Evolutionary conservation across 2,329 filamentous ascomycete genomes (phyloP).

Genomic region (Aspergillus calidoustus): DNA sequence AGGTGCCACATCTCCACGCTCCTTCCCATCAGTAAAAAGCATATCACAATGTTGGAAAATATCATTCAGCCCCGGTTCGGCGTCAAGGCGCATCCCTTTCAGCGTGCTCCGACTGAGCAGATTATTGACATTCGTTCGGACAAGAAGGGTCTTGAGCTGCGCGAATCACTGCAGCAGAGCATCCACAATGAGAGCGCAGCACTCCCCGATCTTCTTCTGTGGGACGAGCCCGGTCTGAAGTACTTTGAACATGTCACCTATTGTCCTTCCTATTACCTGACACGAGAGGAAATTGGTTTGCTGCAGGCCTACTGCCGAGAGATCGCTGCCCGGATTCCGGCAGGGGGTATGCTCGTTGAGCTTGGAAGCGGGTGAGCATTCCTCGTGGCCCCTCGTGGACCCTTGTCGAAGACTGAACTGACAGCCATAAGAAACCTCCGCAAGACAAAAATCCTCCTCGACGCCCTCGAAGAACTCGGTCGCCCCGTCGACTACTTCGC

Average conservation of each 20-base stretch:
- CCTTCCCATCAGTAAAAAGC: not conserved
- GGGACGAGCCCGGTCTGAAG: conserved; percentile 30
- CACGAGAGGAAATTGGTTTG: conserved; percentile 12
- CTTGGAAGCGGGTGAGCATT: conserved; percentile 21
- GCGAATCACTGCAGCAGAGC: conserved; percentile 7
- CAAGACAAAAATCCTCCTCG: conserved; percentile 79
- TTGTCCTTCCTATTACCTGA: conserved; percentile 15
- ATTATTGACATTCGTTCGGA: conserved; percentile 20
- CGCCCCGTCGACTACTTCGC: conserved; percentile 85
- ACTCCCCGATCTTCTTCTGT: conserved; percentile 32
- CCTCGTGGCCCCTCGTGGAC: no score
- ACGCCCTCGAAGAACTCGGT: conserved; percentile 72
- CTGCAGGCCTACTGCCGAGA: conserved; percentile 12
- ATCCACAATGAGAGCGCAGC: conserved; percentile 19
- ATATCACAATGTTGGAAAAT: conserved; percentile 3
- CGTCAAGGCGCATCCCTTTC: not conserved
- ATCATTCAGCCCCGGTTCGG: not conserved
- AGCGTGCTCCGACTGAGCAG: not conserved
- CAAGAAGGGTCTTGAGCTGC: conserved; percentile 11
- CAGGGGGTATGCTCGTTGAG: conserved; percentile 18
- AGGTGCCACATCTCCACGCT: not conserved
- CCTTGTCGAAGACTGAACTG: conserved; percentile 49
- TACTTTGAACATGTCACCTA: conserved; percentile 36
- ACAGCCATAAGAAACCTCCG: conserved; percentile 56
- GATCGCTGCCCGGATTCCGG: conserved; percentile 10